Base-by-base conservation (phyloP, 2,329 filamentous ascomycete species). In the Hypoxylon sp. region DNA sequence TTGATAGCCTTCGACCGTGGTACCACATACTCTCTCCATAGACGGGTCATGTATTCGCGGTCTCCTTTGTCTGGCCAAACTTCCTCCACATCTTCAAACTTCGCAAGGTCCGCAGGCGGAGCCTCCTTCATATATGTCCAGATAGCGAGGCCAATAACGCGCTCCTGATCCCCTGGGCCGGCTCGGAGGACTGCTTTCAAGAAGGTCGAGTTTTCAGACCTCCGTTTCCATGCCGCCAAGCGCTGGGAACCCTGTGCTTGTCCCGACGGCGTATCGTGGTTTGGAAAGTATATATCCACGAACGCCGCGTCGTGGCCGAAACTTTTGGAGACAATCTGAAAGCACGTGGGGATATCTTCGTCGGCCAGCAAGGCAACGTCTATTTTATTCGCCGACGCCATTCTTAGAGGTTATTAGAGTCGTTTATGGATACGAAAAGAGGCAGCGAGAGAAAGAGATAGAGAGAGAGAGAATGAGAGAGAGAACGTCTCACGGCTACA, bases 81-180 rank as follows among this genome's bases (percentile, higher is more conserved):
- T 9, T 69, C 60, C 9, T 67, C 53, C 1, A 68, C 64, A 18
- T 71, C 30, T 44, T 73, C 72, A 2, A 18, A 64, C 26, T 71
- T 49, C 9, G 57, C 67, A 4, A 73, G 61, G 24, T 71, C 61
- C 5, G 67, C 42, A 9, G 69, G 59, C 14, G 72, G 70, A 0
- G 64, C 42, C 1, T 70, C 64, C 30, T 64, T 69, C 71, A 74
- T 74, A 20, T 55, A 30, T 2, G 72, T 74, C 72, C 72, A 74
- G n/a, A 73, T 32, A 8, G 65, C 70, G 2, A 74, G 3, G 4
- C 72, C 71, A 16, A 72, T 30, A 14, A 71, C 61, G 4, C 16
- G 50, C 28, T 70, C 65, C 5, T 57, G 32, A 8, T 8, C 26
- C 9, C 18, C 53, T 0, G 22, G 46, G 8, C 30, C 38, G 42